phyloP scores from a whole-genome alignment of 2,329 filamentous ascomycete species.

The Fusarium compactum region DNA sequence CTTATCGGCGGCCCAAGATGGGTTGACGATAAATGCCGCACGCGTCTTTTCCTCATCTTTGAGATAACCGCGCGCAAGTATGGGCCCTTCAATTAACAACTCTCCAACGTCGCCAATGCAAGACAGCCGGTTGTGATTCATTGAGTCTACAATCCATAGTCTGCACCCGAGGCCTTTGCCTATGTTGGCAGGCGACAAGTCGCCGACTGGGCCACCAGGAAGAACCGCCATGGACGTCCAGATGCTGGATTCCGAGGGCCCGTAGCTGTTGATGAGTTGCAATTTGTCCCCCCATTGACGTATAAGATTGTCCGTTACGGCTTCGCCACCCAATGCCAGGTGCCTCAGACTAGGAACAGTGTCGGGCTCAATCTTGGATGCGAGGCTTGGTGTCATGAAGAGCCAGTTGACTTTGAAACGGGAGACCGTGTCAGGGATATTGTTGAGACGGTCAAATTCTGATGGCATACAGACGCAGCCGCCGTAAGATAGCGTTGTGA shows the following conservation, averaged over 20 bases:
- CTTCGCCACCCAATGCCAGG: conserved; percentile 13
- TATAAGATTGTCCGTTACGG: conserved; percentile 7
- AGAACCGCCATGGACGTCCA: conserved; percentile 15
- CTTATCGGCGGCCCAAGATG: conserved; percentile 3
- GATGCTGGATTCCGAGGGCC: conserved; percentile 12
- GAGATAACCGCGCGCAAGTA: conserved; percentile 12
- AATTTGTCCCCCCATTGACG: conserved; percentile 10
- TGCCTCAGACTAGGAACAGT: conserved; percentile 8
- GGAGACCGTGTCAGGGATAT: conserved; percentile 2
- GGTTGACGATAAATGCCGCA: conserved; percentile 10
- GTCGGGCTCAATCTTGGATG: conserved; percentile 11
- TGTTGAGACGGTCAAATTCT: conserved; percentile 9
- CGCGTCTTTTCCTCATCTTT: conserved; percentile 11
- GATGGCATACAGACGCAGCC: conserved; percentile 15
- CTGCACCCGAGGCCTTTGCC: conserved; percentile 11
- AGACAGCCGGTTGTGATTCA: conserved; percentile 5
- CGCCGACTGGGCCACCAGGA: conserved; percentile 6
- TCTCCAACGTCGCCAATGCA: conserved; percentile 6
- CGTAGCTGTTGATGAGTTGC: conserved; percentile 15
- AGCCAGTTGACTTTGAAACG: conserved; percentile 12
- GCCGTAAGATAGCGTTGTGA: conserved; percentile 13
- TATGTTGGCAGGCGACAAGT: conserved; percentile 12
- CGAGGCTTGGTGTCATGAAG: conserved; percentile 11
- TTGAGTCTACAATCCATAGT: conserved; percentile 11
- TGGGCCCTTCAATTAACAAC: conserved; percentile 11